Evolutionary conservation across 495 filamentous ascomycete genomes (phyloP), one percentile per base, ranked within the genome.

Genomic region (Chaetomidium leptoderma): DNA sequence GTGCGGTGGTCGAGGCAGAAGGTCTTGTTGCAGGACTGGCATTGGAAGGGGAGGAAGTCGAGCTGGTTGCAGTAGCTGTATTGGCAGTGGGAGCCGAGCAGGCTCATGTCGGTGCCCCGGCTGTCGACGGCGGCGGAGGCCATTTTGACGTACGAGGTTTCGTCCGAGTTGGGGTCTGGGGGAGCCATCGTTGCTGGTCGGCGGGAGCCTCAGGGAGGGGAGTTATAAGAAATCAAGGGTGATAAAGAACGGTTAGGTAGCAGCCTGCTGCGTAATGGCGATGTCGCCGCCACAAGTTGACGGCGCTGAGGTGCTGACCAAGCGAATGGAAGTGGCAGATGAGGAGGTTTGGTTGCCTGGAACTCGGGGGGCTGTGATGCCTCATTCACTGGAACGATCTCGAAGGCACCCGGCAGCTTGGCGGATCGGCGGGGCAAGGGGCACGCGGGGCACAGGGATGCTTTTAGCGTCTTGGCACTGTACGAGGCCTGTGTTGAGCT

Each of bases 1-100:
- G 84, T 88, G 53, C 93, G 90, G 80, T 98, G 93, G 69, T 97
- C 91, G 67, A 95, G 88, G 71, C 93, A 98, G 80, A 84, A 98
- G 46, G 86, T 95, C 45, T 85, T 81, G 61, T 68, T 64, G 66
- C 93, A 98, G 69, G 86, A 91, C 72, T 93, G 88, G 79, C 93
- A 98, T 63, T 83, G 80, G 76, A 97, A 98, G 37, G 93, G 93
- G 11, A 98, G 86, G 76, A 97, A 97, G 75, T 97, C 95, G 45
- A 97, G 88, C 66, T 89, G 86, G 69, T 91, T 85, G 81, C 93
- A 98, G 80, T 89, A 91, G 61, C 83, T 74, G 74, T 88, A 85
- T 73, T 97, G 84, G 80, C 93, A 98, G 77, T 96, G 91, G 53
- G 84, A 83, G 65, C 93, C 93, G 70, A 97, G 88, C 11, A 89